Conservation (phyloP, 441 rosid species). For the Bruguiera hainesii region DNA sequence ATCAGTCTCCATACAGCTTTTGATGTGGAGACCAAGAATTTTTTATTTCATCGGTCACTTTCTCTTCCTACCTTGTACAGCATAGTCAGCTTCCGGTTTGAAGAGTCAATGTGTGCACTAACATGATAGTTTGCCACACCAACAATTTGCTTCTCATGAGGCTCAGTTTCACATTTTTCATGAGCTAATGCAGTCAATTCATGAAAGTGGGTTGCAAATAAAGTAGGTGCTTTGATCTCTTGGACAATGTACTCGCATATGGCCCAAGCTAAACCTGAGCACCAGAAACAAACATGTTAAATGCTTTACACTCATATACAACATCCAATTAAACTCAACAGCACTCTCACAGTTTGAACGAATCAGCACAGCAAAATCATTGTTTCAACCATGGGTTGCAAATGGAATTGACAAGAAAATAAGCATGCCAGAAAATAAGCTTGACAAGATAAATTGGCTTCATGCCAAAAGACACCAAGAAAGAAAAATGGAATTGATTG, state of each 20-base stretch:
- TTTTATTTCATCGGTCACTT: background rate
- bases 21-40: background rate
- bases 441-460: background rate
- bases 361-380: background rate
- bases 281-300: constrained; percentile 9
- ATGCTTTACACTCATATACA: background rate
- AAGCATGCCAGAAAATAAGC: background rate
- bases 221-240: constrained; percentile 86
- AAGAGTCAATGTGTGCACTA: constrained; percentile 90
- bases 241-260: constrained; percentile 94
- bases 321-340: background rate
- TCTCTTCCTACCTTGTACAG: constrained; percentile 76
- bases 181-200: constrained; percentile 91
- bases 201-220: constrained; percentile 98
- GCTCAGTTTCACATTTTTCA: constrained; percentile 41
- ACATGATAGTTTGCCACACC: constrained; percentile 98
- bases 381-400: constrained; percentile 3
- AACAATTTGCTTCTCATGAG: constrained; percentile 40
- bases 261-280: constrained; percentile 96
- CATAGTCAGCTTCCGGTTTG: constrained; percentile 91
- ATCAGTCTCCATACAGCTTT: background rate
- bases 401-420: background rate
- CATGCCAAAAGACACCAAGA: background rate
- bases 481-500: background rate
- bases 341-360: constrained; percentile 4